phyloP scores from a whole-genome alignment of 2,329 filamentous ascomycete genomes.

The Alternaria atra region DNA sequence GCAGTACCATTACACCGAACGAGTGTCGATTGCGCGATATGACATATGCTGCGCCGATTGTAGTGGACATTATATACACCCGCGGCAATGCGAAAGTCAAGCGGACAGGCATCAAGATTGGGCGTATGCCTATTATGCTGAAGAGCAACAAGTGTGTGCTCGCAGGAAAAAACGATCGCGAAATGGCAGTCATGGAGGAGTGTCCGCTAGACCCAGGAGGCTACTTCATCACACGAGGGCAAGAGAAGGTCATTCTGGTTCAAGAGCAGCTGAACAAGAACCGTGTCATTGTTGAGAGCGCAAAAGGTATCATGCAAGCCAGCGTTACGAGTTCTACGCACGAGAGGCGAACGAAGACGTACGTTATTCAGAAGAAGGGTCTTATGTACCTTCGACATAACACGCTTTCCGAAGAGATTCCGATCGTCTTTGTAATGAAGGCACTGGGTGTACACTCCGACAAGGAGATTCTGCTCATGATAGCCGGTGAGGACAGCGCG shows the following conservation, averaged over 20 bases:
- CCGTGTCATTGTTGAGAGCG: constrained; percentile 95
- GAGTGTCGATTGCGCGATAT: constrained; percentile 96
- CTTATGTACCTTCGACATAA: constrained; percentile 91
- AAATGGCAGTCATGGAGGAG: constrained; percentile 94
- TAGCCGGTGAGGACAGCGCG: constrained; percentile 83
- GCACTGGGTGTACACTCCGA: constrained; percentile 94
- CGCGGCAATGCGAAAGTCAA: constrained; percentile 80
- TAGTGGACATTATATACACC: constrained; percentile 90
- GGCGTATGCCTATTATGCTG: constrained; percentile 95
- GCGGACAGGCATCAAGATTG: constrained; percentile 79
- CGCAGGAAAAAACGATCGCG: constrained; percentile 79
- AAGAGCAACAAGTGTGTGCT: constrained; percentile 93
- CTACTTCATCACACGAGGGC: constrained; percentile 97
- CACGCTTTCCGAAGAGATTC: constrained; percentile 90
- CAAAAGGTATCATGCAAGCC: constrained; percentile 92
- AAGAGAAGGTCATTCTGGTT: constrained; percentile 97
- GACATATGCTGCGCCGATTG: constrained; percentile 96
- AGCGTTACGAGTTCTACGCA: constrained; percentile 94
- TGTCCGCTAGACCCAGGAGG: constrained; percentile 95
- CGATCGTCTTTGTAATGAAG: constrained; percentile 91
- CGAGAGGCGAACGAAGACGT: constrained; percentile 97
- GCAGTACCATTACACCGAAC: constrained; percentile 80
- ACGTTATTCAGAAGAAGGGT: constrained; percentile 93
- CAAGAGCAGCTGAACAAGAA: constrained; percentile 99
- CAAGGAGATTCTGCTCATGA: constrained; percentile 90